Evolutionary conservation across 2,329 filamentous ascomycete genomes (phyloP).

Genomic region (Corniculantispora saksenae): DNA sequence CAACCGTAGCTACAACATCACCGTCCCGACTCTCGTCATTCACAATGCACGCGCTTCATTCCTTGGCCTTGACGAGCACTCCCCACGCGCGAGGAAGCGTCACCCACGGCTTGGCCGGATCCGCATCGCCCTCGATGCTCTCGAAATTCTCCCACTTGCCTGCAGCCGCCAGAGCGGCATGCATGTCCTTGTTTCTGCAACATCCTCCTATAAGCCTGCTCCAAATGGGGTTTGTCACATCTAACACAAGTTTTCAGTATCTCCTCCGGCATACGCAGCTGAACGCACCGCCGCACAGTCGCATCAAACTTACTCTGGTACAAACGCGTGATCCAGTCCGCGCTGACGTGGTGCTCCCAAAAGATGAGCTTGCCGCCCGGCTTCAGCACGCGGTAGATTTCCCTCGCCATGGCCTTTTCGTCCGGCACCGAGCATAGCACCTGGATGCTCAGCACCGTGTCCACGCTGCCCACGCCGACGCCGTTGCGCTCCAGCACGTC

Average conservation of each 20-base stretch:
- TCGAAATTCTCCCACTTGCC: constrained; percentile 36
- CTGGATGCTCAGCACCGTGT: constrained; percentile 44
- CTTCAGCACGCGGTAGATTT: constrained; percentile 44
- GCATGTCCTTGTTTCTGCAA: constrained; percentile 31
- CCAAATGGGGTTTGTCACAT: constrained; percentile 33
- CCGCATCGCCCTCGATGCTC: constrained; percentile 28
- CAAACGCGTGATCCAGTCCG: constrained; percentile 29
- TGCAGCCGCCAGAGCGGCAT: constrained; percentile 28
- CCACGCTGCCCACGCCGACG: constrained; percentile 37
- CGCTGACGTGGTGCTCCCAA: constrained; percentile 43
- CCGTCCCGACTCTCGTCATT: background rate
- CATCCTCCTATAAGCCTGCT: constrained; percentile 33
- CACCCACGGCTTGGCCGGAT: constrained; percentile 26
- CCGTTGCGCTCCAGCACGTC: constrained; percentile 38
- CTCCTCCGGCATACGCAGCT: constrained; percentile 15
- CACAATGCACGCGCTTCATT: no score
- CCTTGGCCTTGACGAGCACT: constrained; percentile 29
- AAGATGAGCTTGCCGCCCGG: constrained; percentile 48
- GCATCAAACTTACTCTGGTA: constrained; percentile 32
- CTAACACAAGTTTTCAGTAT: constrained; percentile 21
- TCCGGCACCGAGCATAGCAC: constrained; percentile 43
- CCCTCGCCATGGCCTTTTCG: constrained; percentile 29
- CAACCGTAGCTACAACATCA: background rate
- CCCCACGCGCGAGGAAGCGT: constrained; percentile 35
- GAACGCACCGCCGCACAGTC: background rate